phyloP scores from a whole-genome alignment of 2,329 filamentous ascomycete genomes.

The Aspergillus pseudoviridinutans region DNA sequence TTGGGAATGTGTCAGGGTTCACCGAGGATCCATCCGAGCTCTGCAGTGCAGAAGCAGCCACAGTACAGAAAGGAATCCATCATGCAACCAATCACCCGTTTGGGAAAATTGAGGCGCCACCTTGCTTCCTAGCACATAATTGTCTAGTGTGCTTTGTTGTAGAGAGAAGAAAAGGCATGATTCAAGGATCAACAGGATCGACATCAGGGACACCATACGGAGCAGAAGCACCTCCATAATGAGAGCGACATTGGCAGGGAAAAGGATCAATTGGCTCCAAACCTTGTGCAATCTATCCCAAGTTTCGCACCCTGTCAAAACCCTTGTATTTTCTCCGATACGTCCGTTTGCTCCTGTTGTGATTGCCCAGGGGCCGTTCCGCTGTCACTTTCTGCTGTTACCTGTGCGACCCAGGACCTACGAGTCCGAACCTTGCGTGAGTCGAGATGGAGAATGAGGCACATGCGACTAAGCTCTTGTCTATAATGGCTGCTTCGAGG shows the following conservation, averaged over 20 bases:
- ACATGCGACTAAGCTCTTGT: neutral
- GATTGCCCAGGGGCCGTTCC: neutral
- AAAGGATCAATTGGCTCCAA: neutral
- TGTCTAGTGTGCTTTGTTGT: neutral
- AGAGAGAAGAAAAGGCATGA: neutral
- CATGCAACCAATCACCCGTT: neutral
- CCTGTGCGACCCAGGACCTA: neutral
- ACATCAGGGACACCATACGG: neutral
- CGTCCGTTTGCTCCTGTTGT: neutral
- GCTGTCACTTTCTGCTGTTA: neutral
- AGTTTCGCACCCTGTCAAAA: neutral
- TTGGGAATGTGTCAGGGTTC: neutral
- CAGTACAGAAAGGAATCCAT: neutral
- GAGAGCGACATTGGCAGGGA: neutral
- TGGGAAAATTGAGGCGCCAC: neutral
- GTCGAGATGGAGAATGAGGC: too few species aligned
- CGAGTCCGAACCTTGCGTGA: neutral
- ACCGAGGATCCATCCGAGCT: neutral
- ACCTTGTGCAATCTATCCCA: neutral
- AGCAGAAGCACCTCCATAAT: neutral
- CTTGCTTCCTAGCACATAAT: neutral
- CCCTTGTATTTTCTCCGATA: neutral
- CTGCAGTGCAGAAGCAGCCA: neutral
- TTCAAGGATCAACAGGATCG: neutral
- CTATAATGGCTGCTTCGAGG: neutral